Evolutionary conservation across 306 rosid species (phyloP), one percentile per base, ranked within the genome.

Genomic region (Cyamopsis tetragonoloba): DNA sequence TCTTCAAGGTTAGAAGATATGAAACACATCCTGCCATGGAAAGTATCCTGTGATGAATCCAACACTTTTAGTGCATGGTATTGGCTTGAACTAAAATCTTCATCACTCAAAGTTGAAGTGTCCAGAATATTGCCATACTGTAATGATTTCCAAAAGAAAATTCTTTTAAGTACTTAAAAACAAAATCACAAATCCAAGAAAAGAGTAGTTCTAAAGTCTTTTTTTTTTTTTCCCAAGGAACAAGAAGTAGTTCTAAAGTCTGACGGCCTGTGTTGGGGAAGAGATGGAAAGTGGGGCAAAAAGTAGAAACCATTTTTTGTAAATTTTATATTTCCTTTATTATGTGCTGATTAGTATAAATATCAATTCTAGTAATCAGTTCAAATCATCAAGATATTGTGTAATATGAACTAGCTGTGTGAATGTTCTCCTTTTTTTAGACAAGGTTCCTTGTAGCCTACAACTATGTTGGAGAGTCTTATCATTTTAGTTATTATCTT

Each of bases 71-170:
- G 37, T 9, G 35, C 66, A 46, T 10, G 58, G 74, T 5, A 17
- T 48, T 65, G 56, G 20, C 64, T 61, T 43, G 82, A 56, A 64
- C 50, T 56, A 31, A 13, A 56, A 46, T 18, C 32, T 26, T 38
- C 68, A 22, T 19, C 23, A 18, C 27, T 63, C 5, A 20, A 11
- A 4, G 34, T 43, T 15, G 57, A 66, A 46, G 58, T 28, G 37
- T 44, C 69, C 14, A 18, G n/a, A 67, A 42, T 5, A 23, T 41
- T 59, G 32, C 23, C 53, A 48, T 20, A 43, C 87, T 81, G 82
- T 30, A 62, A 80, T 38, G 67, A 42, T 71, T 32, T 57, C 51
- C 44, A 59, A 42, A 35, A 57, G n/a, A 32, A 56, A 57, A 47
- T 30, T 66, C 42, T 41, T 54, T 24, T 34, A 48, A 27, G 62